These are phyloP conservation scores for Eremothecium coryli DNA, from an alignment of 1,139 yeast species.

Conservation along the genomic window DNA sequence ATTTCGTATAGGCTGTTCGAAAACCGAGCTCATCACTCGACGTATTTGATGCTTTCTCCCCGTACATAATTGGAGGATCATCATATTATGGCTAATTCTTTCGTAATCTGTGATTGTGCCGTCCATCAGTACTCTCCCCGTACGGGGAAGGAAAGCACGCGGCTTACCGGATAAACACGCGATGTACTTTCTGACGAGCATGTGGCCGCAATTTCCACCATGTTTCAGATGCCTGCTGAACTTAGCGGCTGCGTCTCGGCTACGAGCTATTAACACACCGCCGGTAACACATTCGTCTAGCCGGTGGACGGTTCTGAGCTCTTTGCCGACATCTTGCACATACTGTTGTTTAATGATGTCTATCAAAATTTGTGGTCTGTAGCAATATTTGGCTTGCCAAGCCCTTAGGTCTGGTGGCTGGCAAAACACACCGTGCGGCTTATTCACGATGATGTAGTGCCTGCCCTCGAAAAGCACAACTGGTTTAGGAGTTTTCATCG, in stretches of 20 bases:
- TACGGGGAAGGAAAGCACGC: background rate
- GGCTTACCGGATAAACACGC: slow-evolving; percentile 16
- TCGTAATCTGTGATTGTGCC: slow-evolving; percentile 19
- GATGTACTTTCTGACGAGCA: slow-evolving; percentile 25
- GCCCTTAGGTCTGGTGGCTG: slow-evolving; percentile 18
- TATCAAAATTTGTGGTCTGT: slow-evolving; percentile 14
- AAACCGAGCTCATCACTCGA: slow-evolving; percentile 25
- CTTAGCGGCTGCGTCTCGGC: slow-evolving; percentile 26
- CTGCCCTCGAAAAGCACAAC: slow-evolving; percentile 12
- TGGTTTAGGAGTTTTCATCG: too few relatives aligned
- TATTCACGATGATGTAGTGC: slow-evolving; percentile 23
- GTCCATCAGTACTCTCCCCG: slow-evolving; percentile 11
- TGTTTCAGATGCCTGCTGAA: slow-evolving; percentile 27
- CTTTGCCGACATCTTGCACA: slow-evolving; percentile 3
- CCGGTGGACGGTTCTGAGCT: slow-evolving; percentile 30
- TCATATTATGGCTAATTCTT: slow-evolving; percentile 21
- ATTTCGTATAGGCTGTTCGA: slow-evolving; percentile 25
- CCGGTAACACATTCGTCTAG: slow-evolving; percentile 35
- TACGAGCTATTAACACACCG: slow-evolving; percentile 31
- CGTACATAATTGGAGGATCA: slow-evolving; percentile 33
- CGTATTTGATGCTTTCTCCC: slow-evolving; percentile 43
- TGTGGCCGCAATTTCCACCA: slow-evolving; percentile 32
- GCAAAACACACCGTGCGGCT: slow-evolving; percentile 20
- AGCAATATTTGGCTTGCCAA: slow-evolving; percentile 10
- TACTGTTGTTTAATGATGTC: slow-evolving; percentile 14